phyloP scores from a whole-genome alignment of 371 early-diverging fungal genomes.

The Coemansia sp. region DNA sequence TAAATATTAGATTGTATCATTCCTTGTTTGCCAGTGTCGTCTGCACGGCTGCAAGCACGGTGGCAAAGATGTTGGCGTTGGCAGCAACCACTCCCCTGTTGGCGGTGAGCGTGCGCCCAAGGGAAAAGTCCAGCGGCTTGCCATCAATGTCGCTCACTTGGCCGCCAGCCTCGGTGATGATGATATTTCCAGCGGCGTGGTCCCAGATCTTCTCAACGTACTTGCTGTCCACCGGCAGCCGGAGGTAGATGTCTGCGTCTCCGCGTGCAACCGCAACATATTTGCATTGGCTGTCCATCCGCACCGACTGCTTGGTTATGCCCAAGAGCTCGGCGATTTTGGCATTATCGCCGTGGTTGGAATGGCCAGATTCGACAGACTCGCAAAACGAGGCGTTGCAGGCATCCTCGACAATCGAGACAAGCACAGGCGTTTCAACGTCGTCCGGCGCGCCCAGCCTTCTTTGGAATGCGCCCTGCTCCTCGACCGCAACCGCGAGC shows the following conservation, averaged over 20 bases:
- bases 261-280: conserved; percentile 86
- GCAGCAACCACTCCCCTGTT: conserved; percentile 93
- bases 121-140: conserved; percentile 83
- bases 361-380: conserved; percentile 94
- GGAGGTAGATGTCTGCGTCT: conserved; percentile 88
- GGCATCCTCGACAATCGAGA: conserved; percentile 54
- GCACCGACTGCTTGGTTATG: conserved; percentile 72
- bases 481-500: conserved; percentile 76
- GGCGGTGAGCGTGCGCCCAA: conserved; percentile 73
- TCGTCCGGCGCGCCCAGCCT: conserved; percentile 58
- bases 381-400: conserved; percentile 84
- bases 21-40: conserved; percentile 18
- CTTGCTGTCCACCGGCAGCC: conserved; percentile 73
- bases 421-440: conserved; percentile 64
- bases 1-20: background rate
- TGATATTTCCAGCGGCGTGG: conserved; percentile 89
- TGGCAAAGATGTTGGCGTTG: conserved; percentile 61
- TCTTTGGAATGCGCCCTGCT: conserved; percentile 89
- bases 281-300: conserved; percentile 97
- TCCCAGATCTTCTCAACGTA: conserved; percentile 99
- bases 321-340: conserved; percentile 72
- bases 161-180: conserved; percentile 96
- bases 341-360: conserved; percentile 77
- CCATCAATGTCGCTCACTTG: conserved; percentile 83
- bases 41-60: conserved; percentile 64